A percentile compares a stretch with the other conserved stretches of the same genome.
These are phyloP conservation scores for Nymphaea colorata DNA, from an alignment of 164 flowering plant species.

Conservation along the genomic window DNA sequence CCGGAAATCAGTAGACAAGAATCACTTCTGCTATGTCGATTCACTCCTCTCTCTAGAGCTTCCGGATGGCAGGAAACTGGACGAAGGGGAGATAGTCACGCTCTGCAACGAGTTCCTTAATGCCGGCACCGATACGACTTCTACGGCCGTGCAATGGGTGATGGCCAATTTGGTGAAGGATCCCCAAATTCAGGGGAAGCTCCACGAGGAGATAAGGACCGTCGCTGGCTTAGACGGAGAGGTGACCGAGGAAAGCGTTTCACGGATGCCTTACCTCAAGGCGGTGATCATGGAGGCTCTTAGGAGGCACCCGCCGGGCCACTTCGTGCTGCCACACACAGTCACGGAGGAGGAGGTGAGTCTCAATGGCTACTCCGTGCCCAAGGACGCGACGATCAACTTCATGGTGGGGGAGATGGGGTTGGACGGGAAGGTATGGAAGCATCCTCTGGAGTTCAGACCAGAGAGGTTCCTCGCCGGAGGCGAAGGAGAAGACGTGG, in stretches of 20 bases:
- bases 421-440: conserved; percentile 63
- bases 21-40: no score
- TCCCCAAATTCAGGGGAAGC: conserved; percentile 53
- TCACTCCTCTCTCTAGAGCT: no score
- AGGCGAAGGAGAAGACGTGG: conserved; percentile 49
- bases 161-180: conserved; percentile 48
- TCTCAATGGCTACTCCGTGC: conserved; percentile 64
- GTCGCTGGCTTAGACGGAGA: conserved; percentile 36
- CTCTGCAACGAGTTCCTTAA: conserved; percentile 64
- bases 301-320: conserved; percentile 85
- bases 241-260: conserved; percentile 42
- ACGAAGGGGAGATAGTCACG: conserved; percentile 70
- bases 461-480: conserved; percentile 70
- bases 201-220: conserved; percentile 49
- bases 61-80: conserved; percentile 20
- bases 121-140: conserved; percentile 88
- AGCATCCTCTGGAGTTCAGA: conserved; percentile 52
- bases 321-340: conserved; percentile 69
- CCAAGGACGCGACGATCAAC: conserved; percentile 53
- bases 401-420: conserved; percentile 73
- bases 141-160: conserved; percentile 78
- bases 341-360: conserved; percentile 36
- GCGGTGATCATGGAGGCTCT: conserved; percentile 79
- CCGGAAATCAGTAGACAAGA: no score
- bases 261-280: conserved; percentile 48